A percentile compares a stretch with the other conserved stretches of the same genome.
Conservation (phyloP, 1,284 basidiomycete species). For the Malassezia psittaci region DNA sequence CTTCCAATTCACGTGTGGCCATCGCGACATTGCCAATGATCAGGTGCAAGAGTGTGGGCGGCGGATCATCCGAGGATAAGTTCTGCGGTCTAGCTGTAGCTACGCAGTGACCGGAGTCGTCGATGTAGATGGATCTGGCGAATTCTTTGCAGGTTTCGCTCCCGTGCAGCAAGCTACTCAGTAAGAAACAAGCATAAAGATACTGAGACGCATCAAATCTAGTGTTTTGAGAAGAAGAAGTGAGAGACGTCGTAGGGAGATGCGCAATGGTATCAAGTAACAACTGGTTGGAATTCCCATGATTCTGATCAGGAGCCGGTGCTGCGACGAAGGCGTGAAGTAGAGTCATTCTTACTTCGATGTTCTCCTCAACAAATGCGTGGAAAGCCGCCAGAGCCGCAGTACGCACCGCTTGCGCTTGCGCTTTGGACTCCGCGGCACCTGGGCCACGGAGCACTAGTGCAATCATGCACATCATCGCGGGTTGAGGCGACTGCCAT, state of each 20-base stretch:
- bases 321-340: constrained; percentile 52
- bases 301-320: constrained; percentile 14
- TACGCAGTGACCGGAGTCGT: constrained; percentile 31
- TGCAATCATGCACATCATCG: constrained; percentile 14
- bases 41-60: constrained; percentile 52
- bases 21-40: constrained; percentile 58
- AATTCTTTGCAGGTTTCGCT: constrained; percentile 54
- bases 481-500: constrained; percentile 16
- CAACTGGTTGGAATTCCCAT: constrained; percentile 13
- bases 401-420: constrained; percentile 21
- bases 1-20: constrained; percentile 54
- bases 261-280: constrained; percentile 12
- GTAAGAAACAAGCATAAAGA: constrained; percentile 35
- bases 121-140: constrained; percentile 51
- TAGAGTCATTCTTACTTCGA: constrained; percentile 49
- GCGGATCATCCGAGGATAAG: constrained; percentile 49
- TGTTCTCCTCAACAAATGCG: constrained; percentile 45
- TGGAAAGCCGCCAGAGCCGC: constrained; percentile 40
- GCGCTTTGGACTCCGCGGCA: background rate
- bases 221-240: constrained; percentile 15
- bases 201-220: constrained; percentile 53
- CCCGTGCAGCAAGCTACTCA: constrained; percentile 53
- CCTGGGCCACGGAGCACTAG: constrained; percentile 14
- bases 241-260: constrained; percentile 36
- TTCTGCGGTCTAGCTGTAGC: constrained; percentile 1